A percentile compares a stretch with the other conserved stretches of the same genome.
These are phyloP conservation scores for Chlamydomonas eustigma DNA, from an alignment of 139 green algal genomes.

Conservation along the genomic window DNA sequence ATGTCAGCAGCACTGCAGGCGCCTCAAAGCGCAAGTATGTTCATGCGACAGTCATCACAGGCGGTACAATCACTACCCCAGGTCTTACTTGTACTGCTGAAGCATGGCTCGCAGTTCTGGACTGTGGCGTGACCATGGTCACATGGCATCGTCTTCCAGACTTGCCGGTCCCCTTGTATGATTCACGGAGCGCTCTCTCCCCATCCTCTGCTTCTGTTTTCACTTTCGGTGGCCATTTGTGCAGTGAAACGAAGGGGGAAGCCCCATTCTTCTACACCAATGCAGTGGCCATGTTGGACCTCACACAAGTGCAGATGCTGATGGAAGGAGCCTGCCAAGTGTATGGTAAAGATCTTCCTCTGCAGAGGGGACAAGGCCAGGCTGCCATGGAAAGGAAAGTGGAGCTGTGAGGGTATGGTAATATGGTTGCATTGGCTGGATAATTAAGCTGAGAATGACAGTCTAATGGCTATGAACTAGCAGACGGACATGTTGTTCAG, in stretches of 20 bases:
- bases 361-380: background rate
- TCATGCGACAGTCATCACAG: conserved; percentile 15
- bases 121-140: conserved; percentile 19
- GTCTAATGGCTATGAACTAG: no score
- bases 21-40: background rate
- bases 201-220: background rate
- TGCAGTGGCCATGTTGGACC: background rate
- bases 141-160: conserved; percentile 29
- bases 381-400: background rate
- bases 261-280: conserved; percentile 15
- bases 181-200: conserved; percentile 8
- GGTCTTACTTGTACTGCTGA: conserved; percentile 24
- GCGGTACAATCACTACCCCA: conserved; percentile 25
- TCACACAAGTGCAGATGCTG: background rate
- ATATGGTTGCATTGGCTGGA: no score
- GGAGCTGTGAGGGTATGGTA: conserved; percentile 11
- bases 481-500: no score
- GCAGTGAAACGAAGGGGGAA: background rate
- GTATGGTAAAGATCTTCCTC: background rate
- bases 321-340: background rate
- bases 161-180: conserved; percentile 26
- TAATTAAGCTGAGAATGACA: no score
- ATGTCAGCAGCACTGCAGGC: background rate
- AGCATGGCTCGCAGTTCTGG: conserved; percentile 22
- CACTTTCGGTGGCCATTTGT: conserved; percentile 35